Percentiles rank a stretch among this genome's conserved stretches.
These are phyloP conservation scores for Kluyveromyces starmeri DNA, from an alignment of 805 yeast species.

Conservation along the genomic window DNA sequence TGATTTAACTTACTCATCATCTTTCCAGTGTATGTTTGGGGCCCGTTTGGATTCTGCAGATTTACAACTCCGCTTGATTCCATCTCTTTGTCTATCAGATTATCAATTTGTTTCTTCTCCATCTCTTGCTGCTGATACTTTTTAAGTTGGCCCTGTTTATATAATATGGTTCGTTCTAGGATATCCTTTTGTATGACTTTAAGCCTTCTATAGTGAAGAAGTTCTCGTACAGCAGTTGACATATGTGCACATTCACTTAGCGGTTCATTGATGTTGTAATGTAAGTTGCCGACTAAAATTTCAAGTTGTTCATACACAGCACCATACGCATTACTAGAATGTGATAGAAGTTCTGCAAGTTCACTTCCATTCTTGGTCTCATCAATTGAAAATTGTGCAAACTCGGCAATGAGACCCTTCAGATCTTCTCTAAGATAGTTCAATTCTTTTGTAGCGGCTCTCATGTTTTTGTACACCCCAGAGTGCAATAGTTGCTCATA, in stretches of 20 bases:
- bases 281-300: conserved; percentile 21
- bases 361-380: conserved; percentile 19
- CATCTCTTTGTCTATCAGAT: conserved; percentile 17
- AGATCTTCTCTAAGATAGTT: conserved; percentile 18
- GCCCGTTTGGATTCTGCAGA: conserved; percentile 13
- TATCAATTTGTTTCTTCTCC: conserved; percentile 18
- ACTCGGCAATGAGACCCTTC: conserved; percentile 21
- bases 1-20: conserved; percentile 23
- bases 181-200: conserved; percentile 25
- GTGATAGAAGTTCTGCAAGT: conserved; percentile 20
- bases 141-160: conserved; percentile 18
- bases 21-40: conserved; percentile 20
- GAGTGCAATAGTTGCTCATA: conserved; percentile 20
- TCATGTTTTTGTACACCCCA: conserved; percentile 24
- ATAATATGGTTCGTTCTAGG: conserved; percentile 16
- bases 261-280: conserved; percentile 28
- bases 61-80: conserved; percentile 15
- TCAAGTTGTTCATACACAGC: conserved; percentile 20
- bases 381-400: conserved; percentile 19
- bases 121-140: conserved; percentile 21
- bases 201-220: conserved; percentile 25
- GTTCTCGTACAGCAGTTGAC: conserved; percentile 25
- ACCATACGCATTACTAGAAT: conserved; percentile 22
- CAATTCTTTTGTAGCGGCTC: conserved; percentile 21
- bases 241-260: conserved; percentile 25